These are phyloP conservation scores for Cordyceps fumosorosea DNA, from an alignment of 2,329 filamentous ascomycete species.

Conservation along the genomic window DNA sequence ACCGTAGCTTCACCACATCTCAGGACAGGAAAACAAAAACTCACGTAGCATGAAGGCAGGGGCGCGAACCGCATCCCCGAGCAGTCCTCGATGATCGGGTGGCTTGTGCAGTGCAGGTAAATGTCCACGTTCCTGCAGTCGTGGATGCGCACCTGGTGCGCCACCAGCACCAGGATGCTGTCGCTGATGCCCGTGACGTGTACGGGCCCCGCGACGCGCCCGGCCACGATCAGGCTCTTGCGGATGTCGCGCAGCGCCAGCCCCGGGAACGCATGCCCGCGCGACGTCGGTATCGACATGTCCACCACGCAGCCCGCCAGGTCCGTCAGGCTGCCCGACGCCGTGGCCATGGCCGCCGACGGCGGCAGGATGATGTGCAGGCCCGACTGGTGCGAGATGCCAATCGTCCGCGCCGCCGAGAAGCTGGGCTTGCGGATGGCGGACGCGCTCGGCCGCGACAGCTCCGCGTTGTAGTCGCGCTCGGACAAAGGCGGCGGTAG, in stretches of 20 bases:
- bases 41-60: slow-evolving; percentile 63
- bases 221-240: slow-evolving; percentile 67
- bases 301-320: slow-evolving; percentile 70
- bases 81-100: slow-evolving; percentile 93
- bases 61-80: slow-evolving; percentile 69
- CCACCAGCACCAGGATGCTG: slow-evolving; percentile 70
- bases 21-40: slow-evolving; percentile 24
- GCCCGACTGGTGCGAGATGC: slow-evolving; percentile 60
- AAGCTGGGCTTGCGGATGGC: slow-evolving; percentile 56
- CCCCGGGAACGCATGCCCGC: slow-evolving; percentile 61
- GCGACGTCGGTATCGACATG: slow-evolving; percentile 59
- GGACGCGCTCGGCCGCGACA: slow-evolving; percentile 33
- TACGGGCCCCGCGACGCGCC: slow-evolving; percentile 69
- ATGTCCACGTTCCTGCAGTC: slow-evolving; percentile 74
- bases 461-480: slow-evolving; percentile 51
- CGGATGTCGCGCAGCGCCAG: slow-evolving; percentile 61
- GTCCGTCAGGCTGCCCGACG: slow-evolving; percentile 66
- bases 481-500: neutral
- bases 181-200: slow-evolving; percentile 72
- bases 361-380: slow-evolving; percentile 71
- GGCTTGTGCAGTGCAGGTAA: slow-evolving; percentile 73
- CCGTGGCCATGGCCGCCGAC: slow-evolving; percentile 62
- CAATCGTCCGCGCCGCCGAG: slow-evolving; percentile 52
- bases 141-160: slow-evolving; percentile 90
- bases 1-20: no score